A percentile compares a stretch with the other conserved stretches of the same genome.
These are phyloP conservation scores for Delitschia confertaspora DNA, from an alignment of 495 filamentous ascomycete genomes.

Conservation along the genomic window DNA sequence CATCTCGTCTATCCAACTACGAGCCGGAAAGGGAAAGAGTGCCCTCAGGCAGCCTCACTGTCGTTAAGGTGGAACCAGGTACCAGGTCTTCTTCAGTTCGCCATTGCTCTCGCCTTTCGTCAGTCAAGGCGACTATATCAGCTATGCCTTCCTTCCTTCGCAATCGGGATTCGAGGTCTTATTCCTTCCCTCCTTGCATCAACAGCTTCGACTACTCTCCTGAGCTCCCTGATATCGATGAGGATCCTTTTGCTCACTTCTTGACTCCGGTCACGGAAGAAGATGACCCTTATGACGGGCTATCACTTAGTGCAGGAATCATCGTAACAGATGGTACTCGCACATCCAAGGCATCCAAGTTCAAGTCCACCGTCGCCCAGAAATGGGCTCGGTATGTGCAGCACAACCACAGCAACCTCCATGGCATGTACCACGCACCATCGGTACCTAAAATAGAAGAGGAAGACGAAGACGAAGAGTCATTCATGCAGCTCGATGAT, in stretches of 20 bases:
- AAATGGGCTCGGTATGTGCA: constrained; percentile 31
- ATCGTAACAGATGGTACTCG: constrained; percentile 9
- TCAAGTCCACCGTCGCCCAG: constrained; percentile 22
- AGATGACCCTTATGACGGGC: constrained; percentile 30
- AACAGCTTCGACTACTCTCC: constrained; percentile 14
- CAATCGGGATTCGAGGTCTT: constrained; percentile 14
- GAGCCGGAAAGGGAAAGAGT: constrained; percentile 25
- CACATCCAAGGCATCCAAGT: constrained; percentile 25
- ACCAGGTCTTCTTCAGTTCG: constrained; percentile 15
- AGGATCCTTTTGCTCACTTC: constrained; percentile 38
- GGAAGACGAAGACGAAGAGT: constrained; percentile 21
- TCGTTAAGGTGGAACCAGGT: constrained; percentile 23
- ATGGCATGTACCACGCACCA: constrained; percentile 28
- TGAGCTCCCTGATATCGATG: constrained; percentile 31
- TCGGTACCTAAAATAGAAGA: no score
- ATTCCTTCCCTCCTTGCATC: constrained; percentile 34
- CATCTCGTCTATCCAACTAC: constrained; percentile 25
- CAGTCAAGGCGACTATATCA: constrained; percentile 12
- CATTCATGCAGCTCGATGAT: constrained; percentile 26
- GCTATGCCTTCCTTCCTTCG: constrained; percentile 26
- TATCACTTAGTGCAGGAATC: constrained; percentile 32
- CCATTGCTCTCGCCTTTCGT: constrained; percentile 9
- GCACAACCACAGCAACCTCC: constrained; percentile 22
- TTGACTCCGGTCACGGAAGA: constrained; percentile 34
- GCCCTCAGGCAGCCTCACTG: constrained; percentile 17